These are phyloP conservation scores for Taphrina betulina DNA, from an alignment of 1,139 yeast genomes.

Conservation along the genomic window DNA sequence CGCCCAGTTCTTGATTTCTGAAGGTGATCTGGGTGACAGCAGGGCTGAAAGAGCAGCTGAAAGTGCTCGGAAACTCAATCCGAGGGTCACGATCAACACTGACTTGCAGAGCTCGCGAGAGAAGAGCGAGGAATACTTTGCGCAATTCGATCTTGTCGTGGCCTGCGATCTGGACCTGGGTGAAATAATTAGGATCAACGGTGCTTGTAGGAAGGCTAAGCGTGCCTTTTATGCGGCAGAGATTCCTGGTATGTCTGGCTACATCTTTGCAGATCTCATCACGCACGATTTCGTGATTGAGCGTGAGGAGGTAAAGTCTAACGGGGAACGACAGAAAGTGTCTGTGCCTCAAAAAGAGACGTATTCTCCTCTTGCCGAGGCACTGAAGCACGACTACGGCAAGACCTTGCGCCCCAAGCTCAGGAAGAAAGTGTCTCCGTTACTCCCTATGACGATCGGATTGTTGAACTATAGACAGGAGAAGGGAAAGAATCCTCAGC, in stretches of 20 bases:
- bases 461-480: neutral
- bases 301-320: conserved; percentile 20
- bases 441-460: conserved; percentile 33
- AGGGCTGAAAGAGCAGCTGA: conserved; percentile 58
- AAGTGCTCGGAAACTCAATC: conserved; percentile 69
- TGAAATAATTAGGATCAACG: conserved; percentile 51
- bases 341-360: conserved; percentile 1
- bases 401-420: conserved; percentile 24
- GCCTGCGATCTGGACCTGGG: conserved; percentile 62
- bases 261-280: conserved; percentile 73
- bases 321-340: conserved; percentile 13
- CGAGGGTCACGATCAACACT: conserved; percentile 58
- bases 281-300: conserved; percentile 53
- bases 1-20: conserved; percentile 74
- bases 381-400: conserved; percentile 20
- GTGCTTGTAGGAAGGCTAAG: conserved; percentile 54
- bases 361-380: conserved; percentile 6
- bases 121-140: conserved; percentile 50
- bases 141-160: conserved; percentile 67
- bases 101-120: conserved; percentile 47
- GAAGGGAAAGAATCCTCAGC: neutral
- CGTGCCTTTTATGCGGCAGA: conserved; percentile 71
- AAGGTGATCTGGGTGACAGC: conserved; percentile 47
- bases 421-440: conserved; percentile 38
- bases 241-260: conserved; percentile 79